These are phyloP conservation scores for Fusarium transvaalense DNA, from an alignment of 2,329 filamentous ascomycete genomes.

Conservation along the genomic window DNA sequence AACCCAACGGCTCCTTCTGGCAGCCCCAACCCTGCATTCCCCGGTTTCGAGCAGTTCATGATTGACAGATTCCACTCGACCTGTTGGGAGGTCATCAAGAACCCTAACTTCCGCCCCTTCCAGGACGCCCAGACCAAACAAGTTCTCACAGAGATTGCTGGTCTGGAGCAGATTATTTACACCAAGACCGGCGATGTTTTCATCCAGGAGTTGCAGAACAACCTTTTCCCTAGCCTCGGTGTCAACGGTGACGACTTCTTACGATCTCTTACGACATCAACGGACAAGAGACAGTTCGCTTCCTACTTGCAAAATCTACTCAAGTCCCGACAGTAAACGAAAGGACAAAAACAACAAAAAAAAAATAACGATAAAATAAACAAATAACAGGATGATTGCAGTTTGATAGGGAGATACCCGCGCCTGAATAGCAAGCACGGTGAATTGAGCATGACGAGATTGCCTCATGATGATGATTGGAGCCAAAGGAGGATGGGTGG, in stretches of 20 bases:
- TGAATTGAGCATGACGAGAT: constrained; percentile 5
- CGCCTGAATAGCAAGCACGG: constrained; percentile 21
- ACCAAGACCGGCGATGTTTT: constrained; percentile 89
- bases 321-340: constrained; percentile 57
- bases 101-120: constrained; percentile 81
- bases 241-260: constrained; percentile 72
- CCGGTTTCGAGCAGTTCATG: constrained; percentile 93
- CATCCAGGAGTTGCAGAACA: constrained; percentile 73
- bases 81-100: constrained; percentile 88
- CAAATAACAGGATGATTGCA: background rate
- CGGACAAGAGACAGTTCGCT: constrained; percentile 72
- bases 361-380: background rate
- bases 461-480: constrained; percentile 29
- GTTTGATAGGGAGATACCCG: constrained; percentile 6
- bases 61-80: constrained; percentile 89
- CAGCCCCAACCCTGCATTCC: constrained; percentile 71
- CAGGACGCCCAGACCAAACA: constrained; percentile 88
- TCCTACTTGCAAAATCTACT: constrained; percentile 72
- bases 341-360: constrained; percentile 3
- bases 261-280: constrained; percentile 67
- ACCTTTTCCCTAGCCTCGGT: constrained; percentile 74
- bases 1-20: constrained; percentile 64
- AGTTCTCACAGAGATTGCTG: constrained; percentile 88
- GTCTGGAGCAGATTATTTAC: constrained; percentile 89
- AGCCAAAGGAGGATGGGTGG: constrained; percentile 14